These are phyloP conservation scores for Arxiozyma heterogenica DNA, from an alignment of 1,139 yeast genomes.

Conservation along the genomic window DNA sequence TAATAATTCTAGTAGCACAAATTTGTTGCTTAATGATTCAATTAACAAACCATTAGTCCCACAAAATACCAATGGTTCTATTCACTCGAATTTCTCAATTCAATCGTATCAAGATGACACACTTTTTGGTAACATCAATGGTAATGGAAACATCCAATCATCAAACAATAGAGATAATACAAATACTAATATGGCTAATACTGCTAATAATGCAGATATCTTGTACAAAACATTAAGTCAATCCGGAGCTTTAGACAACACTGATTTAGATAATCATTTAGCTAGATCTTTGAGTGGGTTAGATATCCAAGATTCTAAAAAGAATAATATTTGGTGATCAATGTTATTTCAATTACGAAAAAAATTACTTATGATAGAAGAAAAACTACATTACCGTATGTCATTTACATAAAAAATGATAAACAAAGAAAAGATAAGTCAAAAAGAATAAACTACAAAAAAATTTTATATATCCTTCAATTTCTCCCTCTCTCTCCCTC, in stretches of 20 bases:
- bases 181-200: neutral
- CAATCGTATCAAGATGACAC: constrained; percentile 26
- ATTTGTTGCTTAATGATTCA: constrained; percentile 4
- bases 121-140: neutral
- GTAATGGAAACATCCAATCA: constrained; percentile 3
- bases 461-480: too few relatives aligned
- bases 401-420: neutral
- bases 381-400: neutral
- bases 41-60: constrained; percentile 18
- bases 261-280: constrained; percentile 25
- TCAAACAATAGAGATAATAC: neutral
- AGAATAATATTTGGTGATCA: constrained; percentile 3
- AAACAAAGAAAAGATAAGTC: neutral
- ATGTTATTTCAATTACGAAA: too few relatives aligned
- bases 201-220: constrained; percentile 8
- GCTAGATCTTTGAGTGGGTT: constrained; percentile 29
- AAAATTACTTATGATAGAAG: neutral
- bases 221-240: constrained; percentile 12
- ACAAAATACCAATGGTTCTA: constrained; percentile 29
- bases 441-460: neutral
- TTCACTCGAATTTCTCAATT: constrained; percentile 28
- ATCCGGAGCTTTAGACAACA: constrained; percentile 11
- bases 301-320: constrained; percentile 19
- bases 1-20: constrained; percentile 4
- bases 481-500: neutral